These are phyloP conservation scores for Neospermospora avenae DNA, from an alignment of 2,329 filamentous ascomycete genomes.

Conservation along the genomic window DNA sequence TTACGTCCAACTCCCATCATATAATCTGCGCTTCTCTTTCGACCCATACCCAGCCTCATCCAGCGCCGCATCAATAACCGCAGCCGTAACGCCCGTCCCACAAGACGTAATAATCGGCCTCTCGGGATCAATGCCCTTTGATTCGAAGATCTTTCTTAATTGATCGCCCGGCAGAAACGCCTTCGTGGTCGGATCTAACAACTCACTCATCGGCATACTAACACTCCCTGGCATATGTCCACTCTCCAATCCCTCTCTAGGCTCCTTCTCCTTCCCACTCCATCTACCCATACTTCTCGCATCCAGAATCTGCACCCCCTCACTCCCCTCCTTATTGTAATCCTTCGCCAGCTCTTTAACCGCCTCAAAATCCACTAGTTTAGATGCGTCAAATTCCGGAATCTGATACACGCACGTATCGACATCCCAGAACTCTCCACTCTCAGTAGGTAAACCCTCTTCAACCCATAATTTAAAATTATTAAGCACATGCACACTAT, in stretches of 20 bases:
- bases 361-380: constrained; percentile 78
- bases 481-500: constrained; percentile 84
- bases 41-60: constrained; percentile 72
- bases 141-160: constrained; percentile 71
- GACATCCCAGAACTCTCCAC: constrained; percentile 67
- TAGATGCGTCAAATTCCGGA: constrained; percentile 53
- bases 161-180: constrained; percentile 69
- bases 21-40: constrained; percentile 67
- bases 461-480: constrained; percentile 96
- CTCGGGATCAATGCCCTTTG: constrained; percentile 73
- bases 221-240: constrained; percentile 90
- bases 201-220: constrained; percentile 73
- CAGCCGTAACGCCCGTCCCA: constrained; percentile 91
- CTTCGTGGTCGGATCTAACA: constrained; percentile 83
- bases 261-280: constrained; percentile 79
- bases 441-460: constrained; percentile 75
- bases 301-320: constrained; percentile 85
- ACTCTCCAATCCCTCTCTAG: constrained; percentile 77
- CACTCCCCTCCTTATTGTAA: constrained; percentile 75
- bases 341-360: constrained; percentile 75
- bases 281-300: constrained; percentile 78
- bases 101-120: constrained; percentile 86
- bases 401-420: constrained; percentile 65
- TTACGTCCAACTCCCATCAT: constrained; percentile 98
- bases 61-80: constrained; percentile 83